Evolutionary conservation across 305 asterid genomes (phyloP).

Genomic region (Petunia hybrid): DNA sequence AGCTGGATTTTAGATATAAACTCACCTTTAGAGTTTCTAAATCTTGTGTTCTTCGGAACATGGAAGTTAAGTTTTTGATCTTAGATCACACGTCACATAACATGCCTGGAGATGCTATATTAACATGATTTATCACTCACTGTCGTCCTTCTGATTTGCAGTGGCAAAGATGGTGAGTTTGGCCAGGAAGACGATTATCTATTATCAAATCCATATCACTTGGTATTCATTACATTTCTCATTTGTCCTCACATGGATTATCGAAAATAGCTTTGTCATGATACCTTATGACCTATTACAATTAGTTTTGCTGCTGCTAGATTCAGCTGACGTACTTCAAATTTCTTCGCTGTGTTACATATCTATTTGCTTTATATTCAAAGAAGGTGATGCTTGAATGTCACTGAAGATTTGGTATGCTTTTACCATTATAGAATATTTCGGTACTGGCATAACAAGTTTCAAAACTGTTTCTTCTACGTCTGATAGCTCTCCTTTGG

Average conservation of each 20-base stretch:
- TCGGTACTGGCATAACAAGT: neutral
- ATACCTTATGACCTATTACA: neutral
- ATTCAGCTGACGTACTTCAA: conserved; percentile 5
- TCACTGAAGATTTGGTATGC: conserved; percentile 10
- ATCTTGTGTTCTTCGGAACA: conserved; percentile 6
- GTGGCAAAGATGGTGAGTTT: conserved; percentile 90
- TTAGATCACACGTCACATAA: conserved; percentile 20
- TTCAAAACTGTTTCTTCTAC: conserved; percentile 7
- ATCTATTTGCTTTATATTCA: neutral
- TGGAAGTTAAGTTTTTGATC: neutral
- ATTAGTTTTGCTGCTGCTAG: conserved; percentile 22
- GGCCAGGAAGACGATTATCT: conserved; percentile 90
- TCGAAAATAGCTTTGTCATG: neutral
- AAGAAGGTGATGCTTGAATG: conserved; percentile 10
- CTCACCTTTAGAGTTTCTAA: neutral
- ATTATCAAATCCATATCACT: conserved; percentile 93
- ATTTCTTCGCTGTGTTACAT: conserved; percentile 10
- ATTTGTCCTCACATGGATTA: conserved; percentile 27
- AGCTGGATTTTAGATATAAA: neutral
- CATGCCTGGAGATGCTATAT: conserved; percentile 1
- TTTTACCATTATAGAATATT: conserved; percentile 10
- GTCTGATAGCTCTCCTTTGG: neutral
- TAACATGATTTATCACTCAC: conserved; percentile 21
- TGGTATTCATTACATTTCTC: conserved; percentile 57
- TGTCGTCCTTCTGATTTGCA: conserved; percentile 50